Base-by-base conservation (phyloP, 2,329 filamentous ascomycete species). In the Botrytis aclada region DNA sequence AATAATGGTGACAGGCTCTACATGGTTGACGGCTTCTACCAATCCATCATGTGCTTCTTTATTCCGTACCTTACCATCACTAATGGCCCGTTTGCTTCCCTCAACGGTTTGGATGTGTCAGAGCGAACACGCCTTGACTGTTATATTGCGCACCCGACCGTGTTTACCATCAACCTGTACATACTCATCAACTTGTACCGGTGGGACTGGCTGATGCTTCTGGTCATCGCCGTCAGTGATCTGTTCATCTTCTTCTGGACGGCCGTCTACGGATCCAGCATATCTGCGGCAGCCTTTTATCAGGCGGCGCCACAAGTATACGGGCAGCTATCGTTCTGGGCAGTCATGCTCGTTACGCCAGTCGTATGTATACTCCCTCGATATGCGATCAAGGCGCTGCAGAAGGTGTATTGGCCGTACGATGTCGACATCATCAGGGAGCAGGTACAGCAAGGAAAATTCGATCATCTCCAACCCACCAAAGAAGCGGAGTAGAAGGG, bases 371-470 rank as follows among this genome's bases (percentile, higher is more conserved):
- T 99, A 67, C 89, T 97, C 73, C 96, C 96, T 16, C 91, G 96
- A 39, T 97, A 98, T 82, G 88, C 89, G 64, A 87, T 93, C 84
- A 99, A 99, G 84, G 86, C 91, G 45, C 83, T 96, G 67, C 96
- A 98, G 82, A 99, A 99, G 84, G 92, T 97, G 71, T 98, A 94
- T 84, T 93, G 92, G 82, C 96, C 96, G 6, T 91, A 92, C 77
- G 96, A 99, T 79, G 91, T 98, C 73, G 96, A 99, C 81, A 97
- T 99, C 76, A 90, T 99, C 79, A 93, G 96, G 64, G 96, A 99
- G 83, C 94, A 98, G 84, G 90, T 97, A 74, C 89, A 89, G 39
- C 86, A 90, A 83, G 96, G 96, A 77, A 90, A 91, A 80, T 98
- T 97, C 81, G 89, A 92, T 76, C 89, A 94, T 78, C 86, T 95